Evolutionary conservation across 2,329 filamentous ascomycete species (phyloP), one percentile per base, ranked within the genome.

Genomic region (Periconia sp.): DNA sequence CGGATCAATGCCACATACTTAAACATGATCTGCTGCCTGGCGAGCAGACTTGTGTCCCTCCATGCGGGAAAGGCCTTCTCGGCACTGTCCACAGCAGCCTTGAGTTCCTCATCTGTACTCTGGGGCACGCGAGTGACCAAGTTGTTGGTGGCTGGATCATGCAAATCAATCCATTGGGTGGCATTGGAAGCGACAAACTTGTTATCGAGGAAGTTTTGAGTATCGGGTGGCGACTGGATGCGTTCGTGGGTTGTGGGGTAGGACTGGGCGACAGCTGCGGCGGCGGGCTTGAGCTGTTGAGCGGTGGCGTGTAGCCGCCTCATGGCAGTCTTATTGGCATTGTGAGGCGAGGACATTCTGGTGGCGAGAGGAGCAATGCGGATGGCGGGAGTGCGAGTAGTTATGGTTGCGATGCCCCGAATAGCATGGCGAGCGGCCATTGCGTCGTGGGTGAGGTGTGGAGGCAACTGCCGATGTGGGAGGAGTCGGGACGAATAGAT

Each of bases 101-200:
- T 82, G 65, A 94, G 83, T 79, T 94, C 90, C 53, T 78, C 85
- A 70, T 90, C 84, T 14, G 90, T 93, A 76, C 86, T 90, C 77
- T 93, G 89, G 17, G 90, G 90, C 27, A 93, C 90, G 47, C 90
- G 85, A 14, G 90, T 93, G 57, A 94, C 86, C 61, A 93, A 82
- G 76, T 92, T 89, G 79, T 92, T 93, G 65, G 90, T 93, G 46
- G 90, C 90, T 18, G 90, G 90, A 75, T 94, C 90, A 75, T 90
- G 80, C 60, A 94, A 79, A 66, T 92, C 88, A 72, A 93, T 91
- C 81, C 86, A 91, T 76, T 87, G 79, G 55, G 85, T 82, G 27
- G 90, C 80, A 66, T 81, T 76, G 17, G 89, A 92, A 47, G 82
- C 76, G 50, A 87, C 77, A 70, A 93, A 92, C 72, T 88, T 77